Conservation (phyloP, 345 rosid species). For the Combretum micranthum region DNA sequence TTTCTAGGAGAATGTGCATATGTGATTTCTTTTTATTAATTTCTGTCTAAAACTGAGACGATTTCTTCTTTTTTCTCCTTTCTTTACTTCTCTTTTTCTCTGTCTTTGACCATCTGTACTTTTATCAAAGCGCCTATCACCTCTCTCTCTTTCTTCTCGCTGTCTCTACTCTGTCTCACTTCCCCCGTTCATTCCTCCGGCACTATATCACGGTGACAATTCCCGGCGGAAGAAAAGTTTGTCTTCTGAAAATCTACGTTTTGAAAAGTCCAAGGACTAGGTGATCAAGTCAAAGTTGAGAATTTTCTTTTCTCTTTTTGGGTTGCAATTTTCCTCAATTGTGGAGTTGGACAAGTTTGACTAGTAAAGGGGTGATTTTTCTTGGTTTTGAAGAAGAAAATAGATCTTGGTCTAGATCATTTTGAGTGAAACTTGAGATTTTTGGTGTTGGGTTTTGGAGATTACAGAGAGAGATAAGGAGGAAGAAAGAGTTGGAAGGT, state of each 20-base stretch:
- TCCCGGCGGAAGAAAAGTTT: conserved; percentile 7
- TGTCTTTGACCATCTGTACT: conserved; percentile 12
- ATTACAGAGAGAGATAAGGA: not conserved
- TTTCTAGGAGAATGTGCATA: not conserved
- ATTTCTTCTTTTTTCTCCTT: not conserved
- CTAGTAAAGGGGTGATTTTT: no score
- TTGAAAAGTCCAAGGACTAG: no score
- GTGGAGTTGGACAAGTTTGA: no score
- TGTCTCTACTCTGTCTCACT: conserved; percentile 12
- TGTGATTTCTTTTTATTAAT: not conserved
- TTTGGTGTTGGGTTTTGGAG: not conserved
- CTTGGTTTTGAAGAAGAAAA: no score
- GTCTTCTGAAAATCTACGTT: conserved; percentile 1
- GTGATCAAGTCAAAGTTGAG: no score
- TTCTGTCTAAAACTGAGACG: conserved; percentile 6
- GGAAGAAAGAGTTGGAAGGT: conserved; percentile 3
- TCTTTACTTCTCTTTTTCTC: conserved; percentile 2
- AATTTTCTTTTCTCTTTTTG: no score
- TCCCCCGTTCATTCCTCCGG: conserved; percentile 17
- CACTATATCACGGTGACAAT: conserved; percentile 2
- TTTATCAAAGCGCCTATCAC: not conserved
- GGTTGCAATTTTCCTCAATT: no score
- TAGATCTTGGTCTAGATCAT: no score
- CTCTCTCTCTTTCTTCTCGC: conserved; percentile 22
- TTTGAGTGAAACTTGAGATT: no score